A percentile compares a stretch with the other conserved stretches of the same genome.
phyloP scores from a whole-genome alignment of 345 rosid genomes.

The Carallia pectinifolia region DNA sequence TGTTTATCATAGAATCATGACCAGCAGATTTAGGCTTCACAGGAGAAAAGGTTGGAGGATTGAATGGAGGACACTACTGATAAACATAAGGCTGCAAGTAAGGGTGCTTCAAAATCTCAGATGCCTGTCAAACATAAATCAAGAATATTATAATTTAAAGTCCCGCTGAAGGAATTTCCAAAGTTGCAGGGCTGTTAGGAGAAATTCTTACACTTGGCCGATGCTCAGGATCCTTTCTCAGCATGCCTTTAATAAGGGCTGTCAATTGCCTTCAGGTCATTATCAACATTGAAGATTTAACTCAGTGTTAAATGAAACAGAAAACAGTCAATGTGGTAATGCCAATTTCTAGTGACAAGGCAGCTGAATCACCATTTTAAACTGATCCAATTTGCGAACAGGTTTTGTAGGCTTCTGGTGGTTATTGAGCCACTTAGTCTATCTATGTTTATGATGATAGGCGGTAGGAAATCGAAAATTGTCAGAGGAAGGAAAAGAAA shows the following conservation, averaged over 20 bases:
- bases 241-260: constrained; percentile 77
- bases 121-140: constrained; percentile 52
- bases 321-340: background rate
- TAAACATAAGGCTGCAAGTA: constrained; percentile 88
- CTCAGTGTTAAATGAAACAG: background rate
- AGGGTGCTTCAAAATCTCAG: constrained; percentile 93
- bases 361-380: background rate
- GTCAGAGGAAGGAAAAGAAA: background rate
- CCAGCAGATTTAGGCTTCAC: constrained; percentile 53
- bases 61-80: constrained; percentile 61
- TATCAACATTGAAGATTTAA: background rate
- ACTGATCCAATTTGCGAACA: background rate
- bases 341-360: background rate
- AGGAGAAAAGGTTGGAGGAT: constrained; percentile 39
- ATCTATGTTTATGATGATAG: background rate
- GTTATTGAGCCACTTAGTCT: background rate
- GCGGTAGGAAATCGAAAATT: background rate
- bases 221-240: constrained; percentile 92
- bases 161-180: constrained; percentile 15
- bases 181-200: constrained; percentile 13
- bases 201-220: constrained; percentile 76
- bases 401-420: background rate
- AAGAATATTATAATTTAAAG: constrained; percentile 20
- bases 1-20: constrained; percentile 50
- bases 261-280: background rate